A percentile compares a stretch with the other conserved stretches of the same genome.
Conservation (phyloP, 2,329 filamentous ascomycete species). For the Botryosphaeria dothidea region DNA sequence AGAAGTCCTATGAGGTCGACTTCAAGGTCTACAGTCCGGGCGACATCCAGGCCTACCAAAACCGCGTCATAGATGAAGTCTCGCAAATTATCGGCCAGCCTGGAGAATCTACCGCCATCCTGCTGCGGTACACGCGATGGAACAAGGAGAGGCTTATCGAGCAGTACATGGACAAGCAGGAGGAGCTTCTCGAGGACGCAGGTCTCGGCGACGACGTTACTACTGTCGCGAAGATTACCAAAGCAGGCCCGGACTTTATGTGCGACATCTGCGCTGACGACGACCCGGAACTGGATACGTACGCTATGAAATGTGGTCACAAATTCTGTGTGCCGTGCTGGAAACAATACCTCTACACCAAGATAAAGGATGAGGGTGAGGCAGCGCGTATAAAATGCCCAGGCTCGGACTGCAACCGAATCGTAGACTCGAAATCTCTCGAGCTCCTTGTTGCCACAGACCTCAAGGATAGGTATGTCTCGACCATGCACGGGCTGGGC, state of each 20-base stretch:
- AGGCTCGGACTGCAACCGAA: slow-evolving; percentile 79
- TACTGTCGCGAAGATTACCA: slow-evolving; percentile 65
- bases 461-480: slow-evolving; percentile 55
- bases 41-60: slow-evolving; percentile 84
- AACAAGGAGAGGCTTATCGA: slow-evolving; percentile 95
- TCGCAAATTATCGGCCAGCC: slow-evolving; percentile 87
- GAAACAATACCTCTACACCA: slow-evolving; percentile 83
- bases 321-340: slow-evolving; percentile 94
- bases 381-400: slow-evolving; percentile 94
- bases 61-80: slow-evolving; percentile 83
- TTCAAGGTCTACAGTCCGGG: slow-evolving; percentile 77
- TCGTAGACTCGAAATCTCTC: slow-evolving; percentile 87
- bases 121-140: slow-evolving; percentile 88
- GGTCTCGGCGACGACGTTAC: slow-evolving; percentile 64
- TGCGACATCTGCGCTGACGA: slow-evolving; percentile 99
- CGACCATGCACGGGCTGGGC: not conserved
- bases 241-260: slow-evolving; percentile 68
- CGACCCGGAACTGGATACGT: slow-evolving; percentile 71
- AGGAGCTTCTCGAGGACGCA: slow-evolving; percentile 78
- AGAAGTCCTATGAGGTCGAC: slow-evolving; percentile 77
- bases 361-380: slow-evolving; percentile 94
- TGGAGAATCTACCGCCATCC: slow-evolving; percentile 85
- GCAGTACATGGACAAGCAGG: slow-evolving; percentile 88
- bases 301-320: slow-evolving; percentile 93
- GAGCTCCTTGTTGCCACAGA: slow-evolving; percentile 68